Evolutionary conservation across 306 rosid species (phyloP).

Genomic region (Ziziphus jujuba): DNA sequence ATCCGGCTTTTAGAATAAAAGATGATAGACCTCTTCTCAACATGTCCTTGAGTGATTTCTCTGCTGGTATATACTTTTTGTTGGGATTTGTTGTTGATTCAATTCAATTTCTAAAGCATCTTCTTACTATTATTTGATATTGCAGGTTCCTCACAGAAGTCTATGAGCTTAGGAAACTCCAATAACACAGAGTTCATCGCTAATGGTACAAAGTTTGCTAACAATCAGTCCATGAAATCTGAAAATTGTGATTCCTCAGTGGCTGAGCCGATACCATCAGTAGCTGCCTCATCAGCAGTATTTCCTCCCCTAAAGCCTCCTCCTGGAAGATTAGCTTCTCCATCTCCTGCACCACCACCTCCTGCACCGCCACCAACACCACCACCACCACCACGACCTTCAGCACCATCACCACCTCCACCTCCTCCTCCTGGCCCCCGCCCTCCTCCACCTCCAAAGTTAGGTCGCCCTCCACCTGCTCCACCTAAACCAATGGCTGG

Average conservation of each 20-base stretch:
- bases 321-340: constrained; percentile 48
- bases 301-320: constrained; percentile 47
- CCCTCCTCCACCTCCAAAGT: constrained; percentile 24
- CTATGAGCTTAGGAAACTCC: constrained; percentile 40
- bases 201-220: constrained; percentile 26
- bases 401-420: constrained; percentile 30
- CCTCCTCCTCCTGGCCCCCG: constrained; percentile 40
- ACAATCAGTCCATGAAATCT: constrained; percentile 28
- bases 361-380: constrained; percentile 35
- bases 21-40: constrained; percentile 52
- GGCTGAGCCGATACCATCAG: constrained; percentile 33
- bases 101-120: constrained; percentile 8
- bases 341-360: constrained; percentile 46
- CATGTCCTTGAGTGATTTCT: constrained; percentile 39
- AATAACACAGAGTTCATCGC: constrained; percentile 29
- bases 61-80: constrained; percentile 51
- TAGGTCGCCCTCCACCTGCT: constrained; percentile 61
- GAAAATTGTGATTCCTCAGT: constrained; percentile 28
- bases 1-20: constrained; percentile 31
- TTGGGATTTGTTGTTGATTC: constrained; percentile 14
- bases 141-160: constrained; percentile 61
- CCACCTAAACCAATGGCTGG: constrained; percentile 60
- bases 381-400: constrained; percentile 41
- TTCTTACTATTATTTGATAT: constrained; percentile 22
- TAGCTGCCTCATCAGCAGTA: constrained; percentile 29